Base-by-base conservation (phyloP, 306 rosid genomes). In the Astragalus glycyphyllos region DNA sequence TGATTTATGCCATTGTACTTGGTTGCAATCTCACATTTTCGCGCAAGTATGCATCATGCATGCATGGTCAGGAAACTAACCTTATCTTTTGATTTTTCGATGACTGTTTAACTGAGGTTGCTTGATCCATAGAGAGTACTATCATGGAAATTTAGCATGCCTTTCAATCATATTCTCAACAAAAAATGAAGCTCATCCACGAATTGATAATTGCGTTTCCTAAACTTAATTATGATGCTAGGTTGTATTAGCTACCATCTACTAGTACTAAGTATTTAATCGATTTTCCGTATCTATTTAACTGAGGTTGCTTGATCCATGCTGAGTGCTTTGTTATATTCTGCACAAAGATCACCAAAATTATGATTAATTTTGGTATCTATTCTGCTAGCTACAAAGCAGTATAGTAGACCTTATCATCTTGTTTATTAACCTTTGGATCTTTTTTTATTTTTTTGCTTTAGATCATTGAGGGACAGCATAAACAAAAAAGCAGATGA, bases 41-140 rank as follows among this genome's bases (percentile, higher is more conserved):
- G 17, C 11, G 9, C 37, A 15, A 44, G 31, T 16, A 65, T 71
- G 74, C 53, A 57, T 74, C 82, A 76, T 83, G 66, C 75, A 73
- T 46, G 60, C 61, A 73, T 65, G 58, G 6, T 32, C 58, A 69
- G 37, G 4, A 66, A 9, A 14, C 50, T 0, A 34, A n/a, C n/a
- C n/a, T n/a, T 48, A 6, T 42, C 50, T 16, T 35, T 35, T 47
- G 37, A 14, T 4, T 45, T 45, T 45, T 45, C 20, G 26, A 26
- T 10, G 7, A 32, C 16, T 37, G 47, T 23, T 17, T 46, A 20
- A 13, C 17, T 62, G 10, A 51, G 6, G 5, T 9, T 40, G 12
- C 48, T 48, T 34, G 8, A 11, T 2, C 34, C 5, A 47, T 2
- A n/a, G 42, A 55, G 17, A 1, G 29, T 23, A 23, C 29, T 38